A percentile compares a stretch with the other conserved stretches of the same genome.
These are phyloP conservation scores for Saitozyma podzolica DNA, from an alignment of 768 basidiomycete genomes.

Conservation along the genomic window DNA sequence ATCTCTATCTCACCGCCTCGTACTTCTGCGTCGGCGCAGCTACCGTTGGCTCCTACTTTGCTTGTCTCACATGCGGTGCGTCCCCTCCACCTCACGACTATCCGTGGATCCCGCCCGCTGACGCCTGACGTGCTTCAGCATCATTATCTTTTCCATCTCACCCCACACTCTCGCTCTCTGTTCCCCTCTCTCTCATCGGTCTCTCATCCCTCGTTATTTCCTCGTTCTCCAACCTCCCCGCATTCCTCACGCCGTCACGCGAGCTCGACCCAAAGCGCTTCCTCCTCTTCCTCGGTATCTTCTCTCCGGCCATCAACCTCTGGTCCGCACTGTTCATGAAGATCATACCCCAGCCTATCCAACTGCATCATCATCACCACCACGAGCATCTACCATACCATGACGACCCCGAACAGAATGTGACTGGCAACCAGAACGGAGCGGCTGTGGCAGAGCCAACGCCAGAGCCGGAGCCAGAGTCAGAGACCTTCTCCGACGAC, in stretches of 20 bases:
- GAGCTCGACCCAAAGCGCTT: constrained; percentile 43
- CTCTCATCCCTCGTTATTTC: constrained; percentile 47
- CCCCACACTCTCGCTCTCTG: constrained; percentile 49
- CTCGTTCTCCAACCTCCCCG: constrained; percentile 35
- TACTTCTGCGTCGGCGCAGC: constrained; percentile 49
- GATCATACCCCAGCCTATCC: constrained; percentile 32
- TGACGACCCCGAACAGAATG: neutral
- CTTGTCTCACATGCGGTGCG: constrained; percentile 47
- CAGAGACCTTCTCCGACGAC: neutral
- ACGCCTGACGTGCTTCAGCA: constrained; percentile 19
- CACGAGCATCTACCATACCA: too few species aligned
- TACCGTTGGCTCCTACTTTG: constrained; percentile 51
- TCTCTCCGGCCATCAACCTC: constrained; percentile 47
- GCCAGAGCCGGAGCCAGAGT: too few species aligned
- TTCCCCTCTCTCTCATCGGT: constrained; percentile 47
- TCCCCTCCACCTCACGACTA: neutral
- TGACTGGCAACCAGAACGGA: neutral
- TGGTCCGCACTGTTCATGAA: constrained; percentile 45
- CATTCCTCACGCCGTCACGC: constrained; percentile 18
- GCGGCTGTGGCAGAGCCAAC: neutral
- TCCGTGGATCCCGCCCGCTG: neutral
- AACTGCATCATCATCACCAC: neutral
- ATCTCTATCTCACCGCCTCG: constrained; percentile 37
- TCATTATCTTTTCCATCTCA: constrained; percentile 48
- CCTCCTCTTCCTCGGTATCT: constrained; percentile 42